Conservation (phyloP, 2,329 filamentous ascomycete species). For the Colletotrichum magnum region DNA sequence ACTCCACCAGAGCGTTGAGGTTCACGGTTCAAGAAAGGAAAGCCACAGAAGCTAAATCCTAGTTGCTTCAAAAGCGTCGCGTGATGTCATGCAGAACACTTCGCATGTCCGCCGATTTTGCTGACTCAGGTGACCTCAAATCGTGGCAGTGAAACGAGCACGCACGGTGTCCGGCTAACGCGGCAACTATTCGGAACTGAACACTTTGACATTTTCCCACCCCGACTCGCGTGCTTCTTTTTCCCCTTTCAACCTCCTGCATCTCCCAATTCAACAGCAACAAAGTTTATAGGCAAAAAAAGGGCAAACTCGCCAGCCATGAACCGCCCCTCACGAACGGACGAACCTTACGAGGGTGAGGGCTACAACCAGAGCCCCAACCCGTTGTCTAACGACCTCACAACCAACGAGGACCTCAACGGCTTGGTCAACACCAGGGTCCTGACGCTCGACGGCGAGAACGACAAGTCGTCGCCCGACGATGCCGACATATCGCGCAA, state of each 20-base stretch:
- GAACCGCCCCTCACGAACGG: slow-evolving; percentile 42
- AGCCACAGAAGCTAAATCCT: too few species aligned
- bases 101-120: too few species aligned
- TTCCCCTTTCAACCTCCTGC: slow-evolving; percentile 5
- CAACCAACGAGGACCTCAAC: slow-evolving; percentile 62
- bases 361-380: slow-evolving; percentile 64
- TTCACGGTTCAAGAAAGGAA: too few species aligned
- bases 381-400: slow-evolving; percentile 60
- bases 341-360: slow-evolving; percentile 44
- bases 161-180: slow-evolving; percentile 12
- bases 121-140: slow-evolving; percentile 12
- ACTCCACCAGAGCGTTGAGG: too few species aligned
- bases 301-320: slow-evolving; percentile 7
- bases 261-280: neutral
- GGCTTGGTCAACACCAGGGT: slow-evolving; percentile 54
- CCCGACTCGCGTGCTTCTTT: neutral
- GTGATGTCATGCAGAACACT: neutral
- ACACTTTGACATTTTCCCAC: neutral
- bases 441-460: slow-evolving; percentile 3
- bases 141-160: slow-evolving; percentile 16
- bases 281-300: neutral
- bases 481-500: slow-evolving; percentile 13
- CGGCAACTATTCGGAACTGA: slow-evolving; percentile 11
- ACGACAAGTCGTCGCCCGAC: slow-evolving; percentile 3
- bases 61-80: neutral